Evolutionary conservation across 169 alveolate species (phyloP), one percentile per base, ranked within the genome.

Genomic region (Plasmodium yoelii): DNA sequence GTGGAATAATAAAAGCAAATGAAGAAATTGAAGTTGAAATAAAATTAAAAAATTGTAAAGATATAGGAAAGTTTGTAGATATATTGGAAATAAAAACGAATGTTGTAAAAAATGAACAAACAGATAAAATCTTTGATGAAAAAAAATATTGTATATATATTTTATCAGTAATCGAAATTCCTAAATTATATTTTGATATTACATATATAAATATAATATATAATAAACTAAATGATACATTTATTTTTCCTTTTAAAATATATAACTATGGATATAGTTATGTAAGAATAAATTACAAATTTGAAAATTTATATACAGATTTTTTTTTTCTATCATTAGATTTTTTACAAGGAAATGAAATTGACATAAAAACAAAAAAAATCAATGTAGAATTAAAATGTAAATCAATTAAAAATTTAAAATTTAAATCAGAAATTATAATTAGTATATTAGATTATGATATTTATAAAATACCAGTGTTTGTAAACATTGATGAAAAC

Each of bases 181-280:
- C 82, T 13, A 82, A 55, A 64, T 71, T 82, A 22, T 49, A 53
- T 46, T 82, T 82, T 39, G 90, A 82, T 12, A 82, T 82, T 5
- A 39, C 90, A 5, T 82, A 82, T 60, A 82, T 82, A 34, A 82
- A 82, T 71, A 82, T 82, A 24, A 46, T 67, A 13, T 71, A 82
- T 59, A 82, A 82, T 39, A 67, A 67, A 55, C 46, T 82, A 53
- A 82, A 82, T 18, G 73, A 82, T 1, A 53, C 22, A 7, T 39
- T 42, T 46, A 39, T 46, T 47, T 82, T 82, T 44, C 56, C 90
- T 26, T 82, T 82, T 46, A 19, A 49, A 46, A 82, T 82, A 55
- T 82, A 82, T 42, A 82, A 59, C 46, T n/a, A 22, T 65, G 90
- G 90, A 42, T 82, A 82, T 70, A 42, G 68, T 47, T 82, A 82